Base-by-base conservation (phyloP, 805 yeast genomes). In the Barnettozyma botsteinii region DNA sequence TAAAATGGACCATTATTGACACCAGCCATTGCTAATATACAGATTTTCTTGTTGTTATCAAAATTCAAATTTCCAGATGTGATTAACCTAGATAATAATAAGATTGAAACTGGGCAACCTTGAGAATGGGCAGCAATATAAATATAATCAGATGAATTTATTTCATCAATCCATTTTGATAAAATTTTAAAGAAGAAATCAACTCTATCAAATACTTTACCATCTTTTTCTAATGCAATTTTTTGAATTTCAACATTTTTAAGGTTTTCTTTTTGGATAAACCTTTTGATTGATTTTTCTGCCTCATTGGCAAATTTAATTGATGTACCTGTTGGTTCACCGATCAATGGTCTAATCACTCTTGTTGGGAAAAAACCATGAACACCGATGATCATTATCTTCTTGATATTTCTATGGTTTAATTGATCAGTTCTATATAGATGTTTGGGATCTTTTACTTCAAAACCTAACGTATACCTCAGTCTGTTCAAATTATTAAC, bases 321-420 rank as follows among this genome's bases (percentile, higher is more conserved):
- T 0, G 98, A 91, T 0, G 98, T 91, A 0, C 98, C 98, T 17
- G 94, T 93, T 4, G 98, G 98, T 47, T 89, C 88, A 2, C 98
- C 98, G 37, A 91, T 79, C 13, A 91, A 55, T 1, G 95, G 88
- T 37, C 98, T 65, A 9, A 93, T 68, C 71, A 87, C 79, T 47
- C 74, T 77, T 2, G 87, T 84, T 0, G 98, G 98, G 65, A 93
- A 91, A 55, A 89, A 91, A 1, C 98, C 98, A 64, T 91, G 98
- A 2, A 91, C 89, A 0, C 98, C 98, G 43, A 91, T 77, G 26
- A 93, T 82, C 23, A 91, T 71, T 0, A 85, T 85, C 47, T 79
- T 77, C 42, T 75, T 73, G 27, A 76, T 67, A 10, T 44, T 40
- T 7, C 25, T 34, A n/a, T 38, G 50, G 31, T 38, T 33, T 21